These are phyloP conservation scores for Epichloe amarillans DNA, from an alignment of 2,329 filamentous ascomycete species.

Conservation along the genomic window DNA sequence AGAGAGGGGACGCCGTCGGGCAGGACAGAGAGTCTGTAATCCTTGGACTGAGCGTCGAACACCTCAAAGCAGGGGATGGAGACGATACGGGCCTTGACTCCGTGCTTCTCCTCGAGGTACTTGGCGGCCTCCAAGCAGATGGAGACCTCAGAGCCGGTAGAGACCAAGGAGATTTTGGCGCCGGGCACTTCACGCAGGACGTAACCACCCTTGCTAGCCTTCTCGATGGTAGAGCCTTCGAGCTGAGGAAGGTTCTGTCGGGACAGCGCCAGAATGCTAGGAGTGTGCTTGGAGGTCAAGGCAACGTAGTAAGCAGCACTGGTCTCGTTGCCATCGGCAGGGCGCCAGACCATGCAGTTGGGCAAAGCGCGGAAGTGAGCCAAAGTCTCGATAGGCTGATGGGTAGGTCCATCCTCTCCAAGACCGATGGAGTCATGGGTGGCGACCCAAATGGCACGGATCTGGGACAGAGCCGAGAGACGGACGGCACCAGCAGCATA, in stretches of 20 bases:
- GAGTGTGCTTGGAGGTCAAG: slow-evolving; percentile 77
- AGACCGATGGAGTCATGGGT: slow-evolving; percentile 99
- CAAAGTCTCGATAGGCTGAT: slow-evolving; percentile 97
- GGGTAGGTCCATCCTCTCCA: slow-evolving; percentile 94
- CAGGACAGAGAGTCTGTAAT: slow-evolving; percentile 84
- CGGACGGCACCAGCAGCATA: slow-evolving; percentile 93
- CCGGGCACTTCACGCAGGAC: slow-evolving; percentile 72
- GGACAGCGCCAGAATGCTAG: slow-evolving; percentile 85
- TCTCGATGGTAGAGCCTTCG: slow-evolving; percentile 82
- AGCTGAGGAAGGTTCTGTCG: slow-evolving; percentile 98
- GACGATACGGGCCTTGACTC: slow-evolving; percentile 78
- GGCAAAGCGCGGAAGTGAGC: slow-evolving; percentile 97
- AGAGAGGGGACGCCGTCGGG: slow-evolving; percentile 88
- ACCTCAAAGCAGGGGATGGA: slow-evolving; percentile 96
- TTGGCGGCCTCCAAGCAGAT: slow-evolving; percentile 90
- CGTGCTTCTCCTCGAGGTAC: slow-evolving; percentile 78
- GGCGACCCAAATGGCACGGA: slow-evolving; percentile 87
- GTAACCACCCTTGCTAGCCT: slow-evolving; percentile 90
- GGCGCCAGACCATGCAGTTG: slow-evolving; percentile 99
- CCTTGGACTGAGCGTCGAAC: slow-evolving; percentile 87
- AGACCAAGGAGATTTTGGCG: slow-evolving; percentile 78
- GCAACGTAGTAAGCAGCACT: slow-evolving; percentile 95
- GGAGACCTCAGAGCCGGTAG: slow-evolving; percentile 90
- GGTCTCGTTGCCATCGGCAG: slow-evolving; percentile 96
- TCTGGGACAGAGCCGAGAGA: slow-evolving; percentile 80